Conservation (phyloP, 345 rosid species). For the Moricandia arvensis region DNA sequence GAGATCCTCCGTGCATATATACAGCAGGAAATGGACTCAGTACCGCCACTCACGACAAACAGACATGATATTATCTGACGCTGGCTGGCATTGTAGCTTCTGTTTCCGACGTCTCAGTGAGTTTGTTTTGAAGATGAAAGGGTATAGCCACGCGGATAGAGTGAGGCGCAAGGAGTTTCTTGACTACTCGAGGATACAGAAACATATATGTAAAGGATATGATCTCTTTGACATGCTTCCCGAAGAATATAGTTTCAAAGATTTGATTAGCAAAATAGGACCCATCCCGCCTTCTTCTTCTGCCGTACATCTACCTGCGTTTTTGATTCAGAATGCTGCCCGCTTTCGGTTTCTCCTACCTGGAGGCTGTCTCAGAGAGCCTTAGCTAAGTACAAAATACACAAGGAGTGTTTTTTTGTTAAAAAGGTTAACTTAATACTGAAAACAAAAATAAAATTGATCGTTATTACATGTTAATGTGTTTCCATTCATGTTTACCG, state of each 20-base stretch:
- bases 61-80: constrained; percentile 64
- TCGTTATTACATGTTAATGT: background rate
- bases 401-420: background rate
- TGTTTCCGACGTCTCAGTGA: constrained; percentile 64
- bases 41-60: constrained; percentile 80
- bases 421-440: background rate
- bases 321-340: constrained; percentile 78
- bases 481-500: background rate
- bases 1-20: constrained; percentile 66
- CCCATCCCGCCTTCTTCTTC: constrained; percentile 69
- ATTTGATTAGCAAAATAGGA: constrained; percentile 83
- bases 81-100: constrained; percentile 99
- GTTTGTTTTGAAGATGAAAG: constrained; percentile 83
- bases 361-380: constrained; percentile 64
- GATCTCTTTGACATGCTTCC: constrained; percentile 91
- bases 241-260: constrained; percentile 72
- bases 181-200: constrained; percentile 60
- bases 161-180: constrained; percentile 53
- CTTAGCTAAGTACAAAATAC: background rate
- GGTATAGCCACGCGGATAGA: constrained; percentile 91
- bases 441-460: background rate
- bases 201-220: constrained; percentile 61
- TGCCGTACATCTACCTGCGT: constrained; percentile 89
- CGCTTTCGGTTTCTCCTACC: constrained; percentile 84
- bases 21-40: constrained; percentile 40